Conservation (phyloP, 2,329 filamentous ascomycete genomes). For the Bisporella sp. region DNA sequence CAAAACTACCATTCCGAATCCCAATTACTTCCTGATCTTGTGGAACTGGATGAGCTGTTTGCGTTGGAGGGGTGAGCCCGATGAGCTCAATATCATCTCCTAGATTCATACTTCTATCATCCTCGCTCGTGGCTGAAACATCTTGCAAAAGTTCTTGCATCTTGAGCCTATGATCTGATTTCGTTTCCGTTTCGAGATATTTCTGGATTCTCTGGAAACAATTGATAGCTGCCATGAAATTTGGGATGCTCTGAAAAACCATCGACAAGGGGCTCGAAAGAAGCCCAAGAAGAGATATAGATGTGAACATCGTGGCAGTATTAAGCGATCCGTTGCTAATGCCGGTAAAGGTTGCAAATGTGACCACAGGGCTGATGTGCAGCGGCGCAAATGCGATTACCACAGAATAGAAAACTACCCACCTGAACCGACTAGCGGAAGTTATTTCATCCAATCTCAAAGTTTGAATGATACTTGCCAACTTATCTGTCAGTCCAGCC, state of each 20-base stretch:
- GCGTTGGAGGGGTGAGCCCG: background rate
- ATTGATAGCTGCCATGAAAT: too few species aligned
- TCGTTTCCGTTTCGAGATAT: background rate
- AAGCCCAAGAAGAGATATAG: too few species aligned
- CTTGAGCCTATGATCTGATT: background rate
- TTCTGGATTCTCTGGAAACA: background rate
- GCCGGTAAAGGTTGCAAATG: background rate
- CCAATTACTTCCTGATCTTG: background rate
- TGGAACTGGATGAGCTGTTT: background rate
- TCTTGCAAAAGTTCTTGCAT: background rate
- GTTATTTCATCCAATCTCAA: conserved; percentile 32
- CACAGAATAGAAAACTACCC: background rate
- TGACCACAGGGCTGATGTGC: background rate
- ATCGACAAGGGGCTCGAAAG: too few species aligned
- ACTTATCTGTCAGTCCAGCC: conserved; percentile 28
- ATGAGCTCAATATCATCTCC: background rate
- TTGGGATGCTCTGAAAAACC: too few species aligned
- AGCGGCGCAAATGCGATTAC: background rate
- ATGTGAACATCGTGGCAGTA: too few species aligned
- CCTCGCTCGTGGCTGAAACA: background rate
- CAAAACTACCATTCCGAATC: background rate
- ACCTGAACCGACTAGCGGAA: background rate
- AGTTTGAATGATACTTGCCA: conserved; percentile 28
- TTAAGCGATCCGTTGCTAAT: too few species aligned
- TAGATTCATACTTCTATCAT: background rate